phyloP scores from a whole-genome alignment of 345 rosid genomes.

The Sonneratia caseolaris region DNA sequence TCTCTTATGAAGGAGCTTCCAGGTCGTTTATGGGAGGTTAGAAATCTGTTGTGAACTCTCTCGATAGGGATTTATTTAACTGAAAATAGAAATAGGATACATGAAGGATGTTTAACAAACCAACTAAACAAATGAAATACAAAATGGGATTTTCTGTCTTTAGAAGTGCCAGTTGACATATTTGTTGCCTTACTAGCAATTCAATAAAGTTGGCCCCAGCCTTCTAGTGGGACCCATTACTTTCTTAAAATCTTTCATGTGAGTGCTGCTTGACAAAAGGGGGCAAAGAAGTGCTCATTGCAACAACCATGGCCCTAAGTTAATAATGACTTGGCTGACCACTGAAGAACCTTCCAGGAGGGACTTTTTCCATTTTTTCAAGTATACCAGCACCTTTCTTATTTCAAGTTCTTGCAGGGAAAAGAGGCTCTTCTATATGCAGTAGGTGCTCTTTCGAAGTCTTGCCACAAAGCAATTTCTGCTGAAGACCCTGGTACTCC shows the following conservation, averaged over 20 bases:
- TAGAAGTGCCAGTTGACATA: not conserved
- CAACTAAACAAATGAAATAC: not conserved
- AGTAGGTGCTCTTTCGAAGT: constrained; percentile 56
- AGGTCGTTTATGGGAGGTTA: constrained; percentile 94
- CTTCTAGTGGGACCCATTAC: not conserved
- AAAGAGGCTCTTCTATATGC: constrained; percentile 79
- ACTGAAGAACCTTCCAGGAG: not conserved
- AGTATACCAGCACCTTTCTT: not conserved
- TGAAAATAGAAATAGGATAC: not conserved
- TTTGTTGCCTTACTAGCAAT: not conserved
- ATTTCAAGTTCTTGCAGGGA: constrained; percentile 43
- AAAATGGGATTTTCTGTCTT: not conserved
- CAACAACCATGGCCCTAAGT: not conserved
- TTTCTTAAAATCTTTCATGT: not conserved
- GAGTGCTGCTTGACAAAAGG: not conserved
- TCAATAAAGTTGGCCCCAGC: not conserved
- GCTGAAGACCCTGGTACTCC: constrained; percentile 52
- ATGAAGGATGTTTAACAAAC: not conserved
- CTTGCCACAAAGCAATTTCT: constrained; percentile 71
- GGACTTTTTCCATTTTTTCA: not conserved
- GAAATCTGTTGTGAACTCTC: constrained; percentile 6
- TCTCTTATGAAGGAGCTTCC: constrained; percentile 76
- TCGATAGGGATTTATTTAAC: not conserved
- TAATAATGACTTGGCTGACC: not conserved
- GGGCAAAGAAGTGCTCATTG: not conserved